Evolutionary conservation across 345 rosid species (phyloP).

Genomic region (Arabidopsis arenosa): DNA sequence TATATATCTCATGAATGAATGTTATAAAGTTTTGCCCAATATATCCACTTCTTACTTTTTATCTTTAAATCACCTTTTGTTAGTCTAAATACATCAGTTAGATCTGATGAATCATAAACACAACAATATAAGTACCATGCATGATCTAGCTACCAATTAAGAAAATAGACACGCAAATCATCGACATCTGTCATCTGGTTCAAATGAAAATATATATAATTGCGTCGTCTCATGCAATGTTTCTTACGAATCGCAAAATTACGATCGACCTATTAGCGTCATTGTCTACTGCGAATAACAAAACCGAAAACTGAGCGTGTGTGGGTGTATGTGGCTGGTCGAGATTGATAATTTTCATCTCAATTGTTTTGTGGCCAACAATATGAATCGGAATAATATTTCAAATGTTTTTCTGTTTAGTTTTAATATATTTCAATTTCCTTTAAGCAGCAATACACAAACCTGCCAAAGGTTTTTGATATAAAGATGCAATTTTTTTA

Average conservation of each 20-base stretch:
- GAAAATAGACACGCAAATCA: neutral
- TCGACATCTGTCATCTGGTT: neutral
- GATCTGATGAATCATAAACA: neutral
- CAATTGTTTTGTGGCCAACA: neutral
- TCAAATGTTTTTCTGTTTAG: neutral
- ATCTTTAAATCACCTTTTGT: neutral
- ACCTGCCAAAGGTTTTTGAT: too few species aligned
- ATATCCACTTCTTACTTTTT: neutral
- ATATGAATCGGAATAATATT: slow-evolving; percentile 11
- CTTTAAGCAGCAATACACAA: neutral
- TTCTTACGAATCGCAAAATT: neutral
- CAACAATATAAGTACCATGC: too few species aligned
- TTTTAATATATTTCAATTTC: neutral
- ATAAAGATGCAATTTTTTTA: too few species aligned
- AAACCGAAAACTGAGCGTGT: neutral
- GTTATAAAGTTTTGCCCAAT: neutral
- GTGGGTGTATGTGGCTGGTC: slow-evolving; percentile 13
- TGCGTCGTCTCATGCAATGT: neutral
- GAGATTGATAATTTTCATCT: neutral
- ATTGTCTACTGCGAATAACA: neutral
- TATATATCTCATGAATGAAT: neutral
- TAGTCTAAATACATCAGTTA: neutral
- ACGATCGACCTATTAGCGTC: neutral
- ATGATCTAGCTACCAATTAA: neutral
- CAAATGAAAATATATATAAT: neutral